Base-by-base conservation (phyloP, 495 filamentous ascomycete species). In the Penicillium bialowiezense region DNA sequence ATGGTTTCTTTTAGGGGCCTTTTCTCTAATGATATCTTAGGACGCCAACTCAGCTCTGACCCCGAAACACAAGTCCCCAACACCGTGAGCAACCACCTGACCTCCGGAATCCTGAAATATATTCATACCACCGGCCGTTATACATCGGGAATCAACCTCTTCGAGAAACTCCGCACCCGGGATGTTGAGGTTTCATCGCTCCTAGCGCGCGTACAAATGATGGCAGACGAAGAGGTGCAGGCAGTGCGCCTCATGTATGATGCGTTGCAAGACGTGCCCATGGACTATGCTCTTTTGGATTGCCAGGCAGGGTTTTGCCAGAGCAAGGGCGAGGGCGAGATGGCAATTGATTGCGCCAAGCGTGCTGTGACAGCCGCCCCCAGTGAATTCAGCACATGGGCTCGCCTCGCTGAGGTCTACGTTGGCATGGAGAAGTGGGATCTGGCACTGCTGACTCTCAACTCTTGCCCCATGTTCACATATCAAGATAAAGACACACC, bases 391-490 rank as follows among this genome's bases (percentile, higher is more conserved):
- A 89, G 88, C 12, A 97, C 93, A 2, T 98, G 93, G 93, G 95
- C 93, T 41, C 77, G 91, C 47, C 68, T 98, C 42, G 92, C 91
- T 3, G 90, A 97, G 62, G 84, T 97, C 17, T 98, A 97, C 50
- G 85, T 97, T 41, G 78, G 83, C 36, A 75, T 95, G 60, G 93
- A 98, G 66, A 87, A 91, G 64, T 98, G 92, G 89, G 93, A 97
- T 56, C 60, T 88, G 31, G 93, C 95, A 2, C 78, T 98, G 14
- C 82, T 96, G 7, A 98, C 95, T 5, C 76, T 98, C n/a, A 98
- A 98, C 69, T 97, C 92, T 3, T 98, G 95, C 54, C 93, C 93
- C 3, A 98, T 98, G 93, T 98, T 98, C 65, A 97, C 93, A 7
- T 97, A 97, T 68, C 92, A 97, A 64, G 93, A 98, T 65, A 97